These are phyloP conservation scores for Crithidia sp. DNA, from an alignment of 208 protist genomes.

Conservation along the genomic window DNA sequence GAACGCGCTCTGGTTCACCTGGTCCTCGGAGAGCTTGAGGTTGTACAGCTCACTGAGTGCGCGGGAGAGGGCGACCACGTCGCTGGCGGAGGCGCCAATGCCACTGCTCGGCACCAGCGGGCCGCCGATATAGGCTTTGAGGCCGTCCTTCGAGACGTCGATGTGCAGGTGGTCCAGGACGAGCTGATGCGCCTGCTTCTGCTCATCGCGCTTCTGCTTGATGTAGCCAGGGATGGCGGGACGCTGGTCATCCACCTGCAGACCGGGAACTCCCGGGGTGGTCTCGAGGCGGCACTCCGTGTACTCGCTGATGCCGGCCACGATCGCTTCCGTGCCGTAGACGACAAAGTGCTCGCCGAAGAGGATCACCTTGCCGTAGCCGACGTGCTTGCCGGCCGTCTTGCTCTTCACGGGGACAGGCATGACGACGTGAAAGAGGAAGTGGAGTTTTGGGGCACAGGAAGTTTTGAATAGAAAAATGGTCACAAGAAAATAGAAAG, in stretches of 20 bases:
- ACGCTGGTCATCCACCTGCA: constrained; percentile 70
- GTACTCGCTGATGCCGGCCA: constrained; percentile 82
- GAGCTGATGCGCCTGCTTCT: constrained; percentile 73
- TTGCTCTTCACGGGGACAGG: constrained; percentile 40
- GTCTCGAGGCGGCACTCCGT: constrained; percentile 69
- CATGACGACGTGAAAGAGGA: constrained; percentile 24
- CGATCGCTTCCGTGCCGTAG: constrained; percentile 80
- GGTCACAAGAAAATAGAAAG: constrained; percentile 10
- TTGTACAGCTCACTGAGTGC: constrained; percentile 77
- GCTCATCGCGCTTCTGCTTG: constrained; percentile 73
- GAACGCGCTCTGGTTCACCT: constrained; percentile 73
- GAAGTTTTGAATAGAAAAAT: neutral
- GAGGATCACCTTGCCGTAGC: constrained; percentile 92
- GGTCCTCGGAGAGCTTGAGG: constrained; percentile 58
- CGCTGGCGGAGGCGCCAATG: constrained; percentile 83
- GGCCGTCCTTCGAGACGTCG: constrained; percentile 57
- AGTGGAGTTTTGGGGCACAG: neutral
- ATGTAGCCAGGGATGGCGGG: constrained; percentile 86
- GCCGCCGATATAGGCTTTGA: constrained; percentile 67
- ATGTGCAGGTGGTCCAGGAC: constrained; percentile 81
- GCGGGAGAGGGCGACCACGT: constrained; percentile 79
- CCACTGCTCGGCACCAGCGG: constrained; percentile 79
- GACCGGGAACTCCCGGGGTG: constrained; percentile 38
- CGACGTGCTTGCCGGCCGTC: constrained; percentile 58
- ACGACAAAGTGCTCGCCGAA: constrained; percentile 95